phyloP scores from a whole-genome alignment of 1,284 basidiomycete species.

The Amylostereum chailletii region DNA sequence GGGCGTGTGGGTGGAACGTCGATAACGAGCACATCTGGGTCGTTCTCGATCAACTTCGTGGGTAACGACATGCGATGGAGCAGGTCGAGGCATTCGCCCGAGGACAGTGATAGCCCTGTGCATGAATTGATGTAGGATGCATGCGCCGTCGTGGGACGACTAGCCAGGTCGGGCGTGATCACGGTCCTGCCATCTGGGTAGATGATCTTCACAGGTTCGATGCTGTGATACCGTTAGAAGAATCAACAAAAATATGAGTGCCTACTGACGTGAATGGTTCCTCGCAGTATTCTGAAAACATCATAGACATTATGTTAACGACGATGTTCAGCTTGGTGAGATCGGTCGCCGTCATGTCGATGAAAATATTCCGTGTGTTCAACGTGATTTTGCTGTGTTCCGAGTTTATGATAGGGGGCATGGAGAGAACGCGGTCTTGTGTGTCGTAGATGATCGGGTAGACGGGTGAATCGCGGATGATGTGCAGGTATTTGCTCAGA shows the following conservation, averaged over 20 bases:
- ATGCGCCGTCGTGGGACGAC: slow-evolving; percentile 67
- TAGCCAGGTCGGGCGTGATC: slow-evolving; percentile 78
- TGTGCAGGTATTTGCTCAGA: slow-evolving; percentile 81
- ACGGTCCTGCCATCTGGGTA: slow-evolving; percentile 69
- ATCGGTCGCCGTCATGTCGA: slow-evolving; percentile 97
- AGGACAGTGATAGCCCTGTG: slow-evolving; percentile 72
- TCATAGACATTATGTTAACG: slow-evolving; percentile 87
- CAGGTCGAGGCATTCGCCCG: slow-evolving; percentile 54
- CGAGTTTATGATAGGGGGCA: slow-evolving; percentile 99
- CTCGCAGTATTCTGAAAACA: slow-evolving; percentile 96
- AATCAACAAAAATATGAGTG: neutral
- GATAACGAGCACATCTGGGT: slow-evolving; percentile 66
- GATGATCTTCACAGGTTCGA: slow-evolving; percentile 85
- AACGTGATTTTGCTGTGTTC: slow-evolving; percentile 96
- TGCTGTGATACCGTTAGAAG: slow-evolving; percentile 34
- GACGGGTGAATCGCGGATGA: slow-evolving; percentile 91
- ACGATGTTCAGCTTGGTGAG: slow-evolving; percentile 95
- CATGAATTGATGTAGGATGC: slow-evolving; percentile 94
- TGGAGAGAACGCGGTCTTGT: slow-evolving; percentile 81
- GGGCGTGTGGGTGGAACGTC: slow-evolving; percentile 86
- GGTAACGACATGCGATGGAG: slow-evolving; percentile 72
- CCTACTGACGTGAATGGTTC: slow-evolving; percentile 79
- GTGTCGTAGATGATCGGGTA: slow-evolving; percentile 98
- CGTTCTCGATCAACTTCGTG: slow-evolving; percentile 36
- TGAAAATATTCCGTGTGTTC: slow-evolving; percentile 91